Base-by-base conservation (phyloP, 768 basidiomycete genomes). In the Thelephora aurantiotincta region DNA sequence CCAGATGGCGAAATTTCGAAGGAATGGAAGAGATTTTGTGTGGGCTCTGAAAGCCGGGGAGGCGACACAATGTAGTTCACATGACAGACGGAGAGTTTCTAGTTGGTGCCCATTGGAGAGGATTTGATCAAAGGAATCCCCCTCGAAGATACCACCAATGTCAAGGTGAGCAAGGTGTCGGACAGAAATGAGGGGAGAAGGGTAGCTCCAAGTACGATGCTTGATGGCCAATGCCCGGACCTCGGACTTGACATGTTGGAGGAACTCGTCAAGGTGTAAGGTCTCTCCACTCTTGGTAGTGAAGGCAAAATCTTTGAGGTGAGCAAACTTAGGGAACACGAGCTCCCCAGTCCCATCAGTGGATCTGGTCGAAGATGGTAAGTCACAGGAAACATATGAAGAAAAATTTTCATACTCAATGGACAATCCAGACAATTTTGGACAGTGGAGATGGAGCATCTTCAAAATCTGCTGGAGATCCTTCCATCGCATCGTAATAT, bases 141-240 rank as follows among this genome's bases (percentile, higher is more conserved):
- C 52, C 0, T 74, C 70, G 57, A 80, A 69, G 51, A 70, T 66
- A 6, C 80, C 78, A 1, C 71, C 67, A 58, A 82, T 82, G 52
- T 75, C 66, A 50, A 85, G 70, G 45, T 71, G 68, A 5, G 79
- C 78, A 35, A 85, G 70, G 58, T 83, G 77, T 23, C 78, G 74
- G 44, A 81, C 67, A 18, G 73, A 72, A 46, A 82, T 64, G 30
- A 63, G 60, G 13, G 70, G 65, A 0, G 69, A 54, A 2, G 81
- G 78, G 60, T 80, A 80, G 14, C 64, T 62, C 77, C 78, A 81
- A 22, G 63, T 63, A 6, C 62, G 65, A 53, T 75, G 78, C 46
- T 73, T 68, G 53, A 83, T 64, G 13, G 70, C 68, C 35, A 82
- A 55, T 3, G 72, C 72, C 14, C 75, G 75, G 22, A 83, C 63